A percentile compares a stretch with the other conserved stretches of the same genome.
Evolutionary conservation across 2,329 filamentous ascomycete species (phyloP).

Genomic region (Grosmannia clavigera): DNA sequence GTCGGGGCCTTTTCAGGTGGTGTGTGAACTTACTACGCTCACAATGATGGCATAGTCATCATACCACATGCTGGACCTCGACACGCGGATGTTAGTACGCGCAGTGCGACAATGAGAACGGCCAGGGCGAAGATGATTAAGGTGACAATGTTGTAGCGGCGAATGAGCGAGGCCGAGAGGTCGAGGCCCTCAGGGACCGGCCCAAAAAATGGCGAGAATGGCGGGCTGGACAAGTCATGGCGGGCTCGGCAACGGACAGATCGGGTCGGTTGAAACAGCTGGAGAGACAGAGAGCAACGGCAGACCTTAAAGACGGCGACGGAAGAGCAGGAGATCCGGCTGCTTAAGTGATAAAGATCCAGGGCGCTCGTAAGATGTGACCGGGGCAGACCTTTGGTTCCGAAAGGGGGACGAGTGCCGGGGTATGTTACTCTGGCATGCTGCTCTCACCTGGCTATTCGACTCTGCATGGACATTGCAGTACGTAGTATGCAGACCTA

Average conservation of each 20-base stretch:
- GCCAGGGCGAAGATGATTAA: not conserved
- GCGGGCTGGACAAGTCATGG: not conserved
- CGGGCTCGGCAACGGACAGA: no score
- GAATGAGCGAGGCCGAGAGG: not conserved
- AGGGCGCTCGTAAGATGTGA: no score
- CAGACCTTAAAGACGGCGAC: not conserved
- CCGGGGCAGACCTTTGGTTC: no score
- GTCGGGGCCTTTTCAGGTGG: not conserved
- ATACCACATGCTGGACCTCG: not conserved
- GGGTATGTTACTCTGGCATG: no score
- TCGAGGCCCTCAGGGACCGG: not conserved
- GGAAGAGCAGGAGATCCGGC: not conserved
- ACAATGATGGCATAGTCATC: slow-evolving; percentile 1
- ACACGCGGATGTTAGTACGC: not conserved
- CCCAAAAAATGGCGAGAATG: not conserved
- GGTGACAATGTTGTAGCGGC: not conserved
- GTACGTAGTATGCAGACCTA: no score
- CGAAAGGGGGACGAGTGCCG: no score
- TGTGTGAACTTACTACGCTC: not conserved
- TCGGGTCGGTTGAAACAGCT: not conserved
- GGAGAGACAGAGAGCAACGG: not conserved
- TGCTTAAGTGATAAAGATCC: no score
- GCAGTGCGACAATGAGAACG: not conserved
- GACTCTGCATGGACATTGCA: no score
- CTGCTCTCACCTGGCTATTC: no score